phyloP scores from a whole-genome alignment of 306 rosid genomes.

The Leucaena leucocephala region DNA sequence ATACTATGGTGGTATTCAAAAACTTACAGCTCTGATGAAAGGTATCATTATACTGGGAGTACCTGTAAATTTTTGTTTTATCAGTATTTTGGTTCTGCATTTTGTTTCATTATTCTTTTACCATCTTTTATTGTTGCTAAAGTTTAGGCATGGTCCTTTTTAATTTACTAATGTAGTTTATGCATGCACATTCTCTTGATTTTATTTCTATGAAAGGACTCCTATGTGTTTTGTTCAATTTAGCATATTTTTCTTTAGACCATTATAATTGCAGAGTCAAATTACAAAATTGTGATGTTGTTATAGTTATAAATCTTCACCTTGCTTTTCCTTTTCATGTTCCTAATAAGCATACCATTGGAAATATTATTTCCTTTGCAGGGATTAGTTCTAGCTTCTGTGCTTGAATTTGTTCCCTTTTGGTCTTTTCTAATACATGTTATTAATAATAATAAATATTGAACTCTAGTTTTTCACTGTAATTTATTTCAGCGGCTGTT shows the following conservation, averaged over 20 bases:
- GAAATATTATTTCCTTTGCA: conserved; percentile 13
- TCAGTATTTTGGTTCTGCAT: conserved; percentile 25
- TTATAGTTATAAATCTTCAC: neutral
- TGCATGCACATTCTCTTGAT: conserved; percentile 25
- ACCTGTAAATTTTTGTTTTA: conserved; percentile 1
- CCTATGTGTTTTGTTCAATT: conserved; percentile 21
- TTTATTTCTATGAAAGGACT: conserved; percentile 26
- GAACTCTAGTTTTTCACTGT: conserved; percentile 35
- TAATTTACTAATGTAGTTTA: conserved; percentile 16
- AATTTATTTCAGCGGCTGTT: conserved; percentile 74
- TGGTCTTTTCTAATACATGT: conserved; percentile 14
- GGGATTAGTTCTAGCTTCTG: conserved; percentile 7
- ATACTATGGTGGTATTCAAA: conserved; percentile 87
- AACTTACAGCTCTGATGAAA: conserved; percentile 91
- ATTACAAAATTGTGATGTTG: conserved; percentile 1
- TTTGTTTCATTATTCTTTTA: conserved; percentile 16
- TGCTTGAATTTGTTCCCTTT: conserved; percentile 16
- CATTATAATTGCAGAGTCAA: neutral
- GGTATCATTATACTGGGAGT: conserved; percentile 51
- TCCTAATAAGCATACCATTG: conserved; percentile 14
- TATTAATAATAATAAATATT: conserved; percentile 6
- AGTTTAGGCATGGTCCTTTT: conserved; percentile 13
- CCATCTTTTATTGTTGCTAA: conserved; percentile 20
- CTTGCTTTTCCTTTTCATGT: conserved; percentile 27
- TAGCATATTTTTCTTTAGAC: conserved; percentile 6